Evolutionary conservation across 129 eudicot genomes (phyloP).

Genomic region (Smallanthus sonchifolius): DNA sequence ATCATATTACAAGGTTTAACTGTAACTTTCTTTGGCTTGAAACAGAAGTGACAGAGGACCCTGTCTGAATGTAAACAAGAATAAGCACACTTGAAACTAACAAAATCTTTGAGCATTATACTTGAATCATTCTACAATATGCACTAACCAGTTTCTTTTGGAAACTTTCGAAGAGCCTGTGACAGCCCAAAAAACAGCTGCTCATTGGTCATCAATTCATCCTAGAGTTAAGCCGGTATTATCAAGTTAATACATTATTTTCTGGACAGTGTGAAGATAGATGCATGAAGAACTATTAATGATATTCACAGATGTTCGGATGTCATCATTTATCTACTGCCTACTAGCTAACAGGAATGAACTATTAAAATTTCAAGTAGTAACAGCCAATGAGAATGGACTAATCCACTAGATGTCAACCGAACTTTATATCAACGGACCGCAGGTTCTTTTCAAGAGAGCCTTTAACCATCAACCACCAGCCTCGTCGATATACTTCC

Average conservation of each 20-base stretch:
- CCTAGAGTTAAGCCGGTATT: slow-evolving; percentile 43
- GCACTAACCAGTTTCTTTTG: slow-evolving; percentile 87
- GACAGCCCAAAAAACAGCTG: slow-evolving; percentile 95
- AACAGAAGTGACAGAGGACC: slow-evolving; percentile 98
- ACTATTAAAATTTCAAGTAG: background rate
- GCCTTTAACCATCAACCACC: background rate
- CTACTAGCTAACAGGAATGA: background rate
- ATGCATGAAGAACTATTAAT: slow-evolving; percentile 14
- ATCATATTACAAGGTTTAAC: too few species aligned
- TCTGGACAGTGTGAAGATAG: background rate
- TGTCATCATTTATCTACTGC: background rate
- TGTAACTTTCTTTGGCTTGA: slow-evolving; percentile 91
- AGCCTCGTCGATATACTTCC: background rate
- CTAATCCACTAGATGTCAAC: background rate
- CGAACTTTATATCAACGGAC: background rate
- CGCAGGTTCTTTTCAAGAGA: background rate
- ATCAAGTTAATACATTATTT: background rate
- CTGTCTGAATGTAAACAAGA: slow-evolving; percentile 57
- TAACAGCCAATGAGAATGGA: background rate
- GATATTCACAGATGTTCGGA: background rate
- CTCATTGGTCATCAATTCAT: slow-evolving; percentile 94
- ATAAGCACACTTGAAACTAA: background rate
- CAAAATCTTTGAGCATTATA: background rate
- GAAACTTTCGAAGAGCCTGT: slow-evolving; percentile 94
- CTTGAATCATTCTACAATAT: background rate